Base-by-base conservation (phyloP, 2,329 filamentous ascomycete genomes). In the Phialophora expanda region DNA sequence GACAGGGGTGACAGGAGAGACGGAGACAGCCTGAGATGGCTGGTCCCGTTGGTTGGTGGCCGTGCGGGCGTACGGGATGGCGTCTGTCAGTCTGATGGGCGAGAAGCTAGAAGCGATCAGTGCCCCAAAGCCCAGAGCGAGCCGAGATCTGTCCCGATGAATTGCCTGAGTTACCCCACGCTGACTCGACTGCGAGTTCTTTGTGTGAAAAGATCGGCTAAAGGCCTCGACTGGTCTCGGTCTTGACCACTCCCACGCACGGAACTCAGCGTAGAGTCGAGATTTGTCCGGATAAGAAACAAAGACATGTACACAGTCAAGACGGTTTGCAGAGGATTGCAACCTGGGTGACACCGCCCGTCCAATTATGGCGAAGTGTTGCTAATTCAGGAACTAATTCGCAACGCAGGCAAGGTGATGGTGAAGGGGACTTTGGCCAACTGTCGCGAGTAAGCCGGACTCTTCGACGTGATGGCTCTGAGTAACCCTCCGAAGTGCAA, bases 41-140 rank as follows among this genome's bases (percentile, higher is more conserved):
- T 24, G 41, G n/a, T 14, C 28, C 53, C 26, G 34, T 32, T 44
- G 48, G 48, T 55, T 61, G 58, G 58, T 41, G 46, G 56, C 62
- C 62, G 62, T 38, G 32, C 62, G 62, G 62, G 57, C 62, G 50
- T 46, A 41, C 62, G 62, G 57, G 46, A 60, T 56, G 62, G 62
- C 48, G 62, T 32, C 44, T 51, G 46, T 34, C 48, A 54, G n/a
- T 41, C 41, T 28, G 17, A 28, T 34, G 41, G 50, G 24, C n/a
- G 26, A 22, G 41, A 30, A 26, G 56, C 34, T 48, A 34, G 20
- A 24, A 22, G 32, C 38, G 22, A 38, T 48, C 61, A 41, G 46
- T 38, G 58, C 46, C 32, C 11, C 46, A 24, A 34, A 17, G 58
- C 46, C 58, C 46, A 41, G 46, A 41, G 58, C 14, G 24, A 48